These are phyloP conservation scores for Massariosphaeria phaeospora DNA, from an alignment of 495 filamentous ascomycete species.

Conservation along the genomic window DNA sequence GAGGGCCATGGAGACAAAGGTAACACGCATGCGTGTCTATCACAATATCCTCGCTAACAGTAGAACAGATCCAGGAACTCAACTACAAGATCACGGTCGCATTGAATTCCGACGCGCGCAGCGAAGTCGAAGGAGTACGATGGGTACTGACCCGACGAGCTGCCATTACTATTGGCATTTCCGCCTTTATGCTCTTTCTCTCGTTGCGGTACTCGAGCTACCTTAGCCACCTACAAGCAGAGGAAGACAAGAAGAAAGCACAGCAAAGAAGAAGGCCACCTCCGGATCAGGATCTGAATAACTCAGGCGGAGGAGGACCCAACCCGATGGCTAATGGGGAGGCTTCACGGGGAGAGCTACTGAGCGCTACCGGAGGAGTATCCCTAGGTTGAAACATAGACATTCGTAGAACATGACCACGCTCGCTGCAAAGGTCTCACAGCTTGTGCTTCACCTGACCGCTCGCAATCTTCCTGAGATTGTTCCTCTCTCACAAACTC, in stretches of 20 bases:
- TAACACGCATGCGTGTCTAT: slow-evolving; percentile 40
- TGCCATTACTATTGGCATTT: slow-evolving; percentile 63
- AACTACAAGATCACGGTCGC: slow-evolving; percentile 89
- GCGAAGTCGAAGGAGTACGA: slow-evolving; percentile 81
- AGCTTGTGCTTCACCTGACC: slow-evolving; percentile 84
- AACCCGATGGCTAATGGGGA: slow-evolving; percentile 1
- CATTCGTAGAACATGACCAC: background rate
- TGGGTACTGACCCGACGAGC: slow-evolving; percentile 88
- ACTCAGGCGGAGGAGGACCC: background rate
- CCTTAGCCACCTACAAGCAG: slow-evolving; percentile 20
- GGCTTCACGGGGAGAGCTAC: slow-evolving; percentile 24
- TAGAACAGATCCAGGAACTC: slow-evolving; percentile 71
- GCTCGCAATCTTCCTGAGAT: slow-evolving; percentile 53
- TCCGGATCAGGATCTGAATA: background rate
- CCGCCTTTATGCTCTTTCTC: slow-evolving; percentile 34
- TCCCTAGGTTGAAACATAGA: too few relatives aligned
- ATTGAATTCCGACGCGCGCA: slow-evolving; percentile 79
- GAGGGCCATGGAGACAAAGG: slow-evolving; percentile 68
- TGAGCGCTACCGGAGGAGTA: too few relatives aligned
- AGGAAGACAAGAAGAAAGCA: slow-evolving; percentile 32
- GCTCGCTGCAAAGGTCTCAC: slow-evolving; percentile 38
- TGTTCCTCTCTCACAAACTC: too few relatives aligned
- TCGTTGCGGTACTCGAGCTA: slow-evolving; percentile 28
- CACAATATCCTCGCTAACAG: background rate
- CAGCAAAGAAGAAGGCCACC: slow-evolving; percentile 14